A percentile compares a stretch with the other conserved stretches of the same genome.
Evolutionary conservation across 345 rosid species (phyloP).

Genomic region (Rhizophora apiculata): DNA sequence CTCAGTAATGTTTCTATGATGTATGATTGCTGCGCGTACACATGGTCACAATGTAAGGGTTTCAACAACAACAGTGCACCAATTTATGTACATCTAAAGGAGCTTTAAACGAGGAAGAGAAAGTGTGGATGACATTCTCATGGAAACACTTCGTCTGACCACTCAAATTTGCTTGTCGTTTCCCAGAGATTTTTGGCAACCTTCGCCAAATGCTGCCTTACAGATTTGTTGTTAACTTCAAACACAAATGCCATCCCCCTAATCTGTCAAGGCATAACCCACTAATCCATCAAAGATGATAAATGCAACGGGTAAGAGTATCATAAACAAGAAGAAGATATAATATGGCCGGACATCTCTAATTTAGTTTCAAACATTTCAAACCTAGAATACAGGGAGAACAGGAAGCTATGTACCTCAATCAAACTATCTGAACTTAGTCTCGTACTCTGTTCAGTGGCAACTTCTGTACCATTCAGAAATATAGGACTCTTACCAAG

Average conservation of each 20-base stretch:
- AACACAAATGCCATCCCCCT: constrained; percentile 54
- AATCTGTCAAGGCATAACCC: constrained; percentile 33
- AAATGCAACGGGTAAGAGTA: not conserved
- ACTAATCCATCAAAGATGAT: not conserved
- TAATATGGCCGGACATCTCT: not conserved
- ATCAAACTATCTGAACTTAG: constrained; percentile 56
- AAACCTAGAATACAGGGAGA: not conserved
- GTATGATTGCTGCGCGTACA: too few relatives aligned
- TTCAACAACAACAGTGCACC: too few relatives aligned
- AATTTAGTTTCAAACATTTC: not conserved
- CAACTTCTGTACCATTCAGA: constrained; percentile 55
- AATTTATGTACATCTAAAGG: not conserved
- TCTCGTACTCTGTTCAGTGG: constrained; percentile 31
- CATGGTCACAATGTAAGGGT: too few relatives aligned
- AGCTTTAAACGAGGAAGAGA: not conserved
- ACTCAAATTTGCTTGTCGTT: constrained; percentile 34
- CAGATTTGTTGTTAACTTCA: constrained; percentile 50
- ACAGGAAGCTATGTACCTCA: constrained; percentile 37
- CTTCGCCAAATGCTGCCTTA: constrained; percentile 36
- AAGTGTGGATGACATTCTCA: constrained; percentile 16
- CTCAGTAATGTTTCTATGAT: too few relatives aligned
- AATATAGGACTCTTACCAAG: constrained; percentile 54
- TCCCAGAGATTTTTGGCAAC: constrained; percentile 24
- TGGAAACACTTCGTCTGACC: constrained; percentile 37
- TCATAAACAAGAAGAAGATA: not conserved